Evolutionary conservation across 352 stramenopile species (phyloP).

Genomic region (Globisporangium ultimum): DNA sequence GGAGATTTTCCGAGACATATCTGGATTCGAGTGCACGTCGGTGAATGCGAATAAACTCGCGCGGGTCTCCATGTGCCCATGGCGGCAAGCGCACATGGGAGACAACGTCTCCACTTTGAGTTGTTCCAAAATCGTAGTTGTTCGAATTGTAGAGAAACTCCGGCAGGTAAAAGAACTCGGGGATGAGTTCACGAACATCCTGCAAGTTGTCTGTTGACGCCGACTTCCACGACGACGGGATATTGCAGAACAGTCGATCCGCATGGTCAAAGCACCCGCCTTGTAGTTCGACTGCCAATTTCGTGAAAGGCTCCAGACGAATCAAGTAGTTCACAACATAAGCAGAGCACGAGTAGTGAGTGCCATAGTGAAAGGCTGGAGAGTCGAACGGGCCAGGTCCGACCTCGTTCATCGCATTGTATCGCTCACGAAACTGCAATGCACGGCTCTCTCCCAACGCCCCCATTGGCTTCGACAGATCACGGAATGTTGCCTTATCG

Average conservation of each 20-base stretch:
- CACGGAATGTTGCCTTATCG: conserved; percentile 74
- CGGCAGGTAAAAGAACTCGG: conserved; percentile 77
- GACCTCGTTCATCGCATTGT: conserved; percentile 59
- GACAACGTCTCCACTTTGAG: conserved; percentile 84
- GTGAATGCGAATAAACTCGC: conserved; percentile 95
- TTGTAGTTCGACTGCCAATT: conserved; percentile 60
- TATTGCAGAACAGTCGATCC: conserved; percentile 94
- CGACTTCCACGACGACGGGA: conserved; percentile 93
- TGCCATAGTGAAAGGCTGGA: conserved; percentile 96
- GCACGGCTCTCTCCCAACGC: conserved; percentile 84
- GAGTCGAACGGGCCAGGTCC: conserved; percentile 39
- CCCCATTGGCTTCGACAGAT: conserved; percentile 94
- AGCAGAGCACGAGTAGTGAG: conserved; percentile 95
- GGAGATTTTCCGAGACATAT: conserved; percentile 94
- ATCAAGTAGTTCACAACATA: conserved; percentile 98
- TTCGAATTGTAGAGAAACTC: conserved; percentile 83
- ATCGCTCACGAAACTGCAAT: conserved; percentile 85
- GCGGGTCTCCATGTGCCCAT: conserved; percentile 91
- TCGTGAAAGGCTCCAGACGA: conserved; percentile 87
- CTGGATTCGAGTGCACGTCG: conserved; percentile 95
- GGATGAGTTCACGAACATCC: conserved; percentile 80
- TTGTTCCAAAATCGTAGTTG: conserved; percentile 61
- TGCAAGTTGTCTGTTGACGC: conserved; percentile 91
- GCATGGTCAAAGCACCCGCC: conserved; percentile 91
- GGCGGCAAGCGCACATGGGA: conserved; percentile 91